Base-by-base conservation (phyloP, 2,329 filamentous ascomycete genomes). In the Microcera coccophila region DNA sequence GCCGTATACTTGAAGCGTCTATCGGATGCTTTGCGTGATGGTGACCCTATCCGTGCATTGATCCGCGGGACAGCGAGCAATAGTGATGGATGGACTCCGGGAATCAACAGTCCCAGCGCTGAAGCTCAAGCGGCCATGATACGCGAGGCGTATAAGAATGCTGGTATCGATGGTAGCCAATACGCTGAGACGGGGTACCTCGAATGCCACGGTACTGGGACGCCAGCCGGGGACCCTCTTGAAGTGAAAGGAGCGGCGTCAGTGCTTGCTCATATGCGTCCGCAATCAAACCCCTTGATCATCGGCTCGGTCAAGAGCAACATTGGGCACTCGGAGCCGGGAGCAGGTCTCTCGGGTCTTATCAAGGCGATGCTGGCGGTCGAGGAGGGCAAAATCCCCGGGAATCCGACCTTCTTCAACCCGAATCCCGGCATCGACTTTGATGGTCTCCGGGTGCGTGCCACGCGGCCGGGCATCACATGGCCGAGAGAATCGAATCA, bases 1-100 rank as follows among this genome's bases (percentile, higher is more conserved):
- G 56, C 62, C 14, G 44, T 76, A 9, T 47, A 71, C 4, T 40
- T 77, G 2, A 75, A 76, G 54, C 60, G 61, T 1, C 52, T 75
- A 0, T 57, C 61, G 3, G 63, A 70, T 41, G 73, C 73, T 2
- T 41, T 75, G 3, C 48, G 54, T 4, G 70, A 70, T 26, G 62
- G 64, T 4, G 70, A 75, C 49, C 62, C 62, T 0, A 62, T 67
- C 31, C 54, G 59, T 24, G 55, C 53, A 5, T 46, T 67, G 9
- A 62, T 69, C 28, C 49, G 58, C 2, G 61, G 52, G 4, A 63
- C 59, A 3, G 54, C 52, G 2, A 31, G 55, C 18, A 67, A 66
- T 40, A 54, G 55, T 21, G 67, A 59, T 24, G 60, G 59, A 9
- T 43, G 57, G 11, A 68, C 66, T 2, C 42, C 53, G 2, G 65